These are phyloP conservation scores for Pseudozyma sp. DNA, from an alignment of 1,284 basidiomycete species.

Conservation along the genomic window DNA sequence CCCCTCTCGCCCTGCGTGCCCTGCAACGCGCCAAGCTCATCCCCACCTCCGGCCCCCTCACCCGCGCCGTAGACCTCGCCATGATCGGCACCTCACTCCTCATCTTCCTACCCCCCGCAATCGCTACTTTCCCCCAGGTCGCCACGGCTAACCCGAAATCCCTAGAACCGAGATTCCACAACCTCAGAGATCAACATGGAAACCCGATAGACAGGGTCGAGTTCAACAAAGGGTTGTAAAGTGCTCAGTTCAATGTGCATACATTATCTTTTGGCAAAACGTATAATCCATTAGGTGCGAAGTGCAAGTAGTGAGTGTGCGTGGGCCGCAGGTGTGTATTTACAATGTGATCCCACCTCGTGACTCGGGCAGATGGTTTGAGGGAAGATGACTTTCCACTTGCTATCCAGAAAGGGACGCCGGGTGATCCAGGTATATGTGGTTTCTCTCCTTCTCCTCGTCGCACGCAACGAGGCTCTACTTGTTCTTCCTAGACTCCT, in stretches of 20 bases:
- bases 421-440: neutral
- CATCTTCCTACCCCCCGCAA: slow-evolving; percentile 73
- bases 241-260: neutral
- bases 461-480: neutral
- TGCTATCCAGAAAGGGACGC: too few species aligned
- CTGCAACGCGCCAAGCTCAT: slow-evolving; percentile 61
- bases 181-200: slow-evolving; percentile 65
- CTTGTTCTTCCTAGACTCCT: slow-evolving; percentile 43
- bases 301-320: too few species aligned
- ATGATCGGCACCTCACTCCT: slow-evolving; percentile 71
- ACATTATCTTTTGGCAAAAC: too few species aligned
- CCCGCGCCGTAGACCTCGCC: slow-evolving; percentile 47
- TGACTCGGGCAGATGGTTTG: too few species aligned
- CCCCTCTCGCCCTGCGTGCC: slow-evolving; percentile 71
- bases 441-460: neutral
- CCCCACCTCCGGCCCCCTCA: slow-evolving; percentile 37
- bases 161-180: slow-evolving; percentile 69
- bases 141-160: slow-evolving; percentile 69
- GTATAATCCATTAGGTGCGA: too few species aligned
- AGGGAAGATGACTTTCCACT: too few species aligned
- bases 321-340: too few species aligned
- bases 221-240: slow-evolving; percentile 72
- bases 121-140: slow-evolving; percentile 73
- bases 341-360: too few species aligned
- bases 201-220: slow-evolving; percentile 68